Percentiles rank a stretch among this genome's conserved stretches.
These are phyloP conservation scores for Cladosporium sp. DNA, from an alignment of 2,329 filamentous ascomycete species.

Conservation along the genomic window DNA sequence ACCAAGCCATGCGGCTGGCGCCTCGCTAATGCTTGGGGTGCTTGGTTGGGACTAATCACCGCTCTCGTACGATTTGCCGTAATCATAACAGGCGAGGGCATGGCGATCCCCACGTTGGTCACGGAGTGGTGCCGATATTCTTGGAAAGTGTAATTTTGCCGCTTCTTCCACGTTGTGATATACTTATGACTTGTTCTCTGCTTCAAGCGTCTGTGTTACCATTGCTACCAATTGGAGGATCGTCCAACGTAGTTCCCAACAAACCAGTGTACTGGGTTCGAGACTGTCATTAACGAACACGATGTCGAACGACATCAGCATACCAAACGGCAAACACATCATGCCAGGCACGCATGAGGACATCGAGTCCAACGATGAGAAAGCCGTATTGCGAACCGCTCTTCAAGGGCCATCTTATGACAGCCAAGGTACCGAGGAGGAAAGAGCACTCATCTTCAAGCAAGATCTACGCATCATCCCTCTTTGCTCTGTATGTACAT, in stretches of 20 bases:
- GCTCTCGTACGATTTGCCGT: conserved; percentile 11
- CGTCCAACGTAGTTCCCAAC: background rate
- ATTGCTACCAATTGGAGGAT: background rate
- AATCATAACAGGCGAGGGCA: background rate
- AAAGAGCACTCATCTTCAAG: conserved; percentile 25
- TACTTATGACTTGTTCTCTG: background rate
- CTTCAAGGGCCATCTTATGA: background rate
- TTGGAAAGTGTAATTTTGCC: background rate
- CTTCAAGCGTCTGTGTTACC: background rate
- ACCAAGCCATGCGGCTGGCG: conserved; percentile 2
- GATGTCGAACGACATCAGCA: background rate
- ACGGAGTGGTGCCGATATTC: background rate
- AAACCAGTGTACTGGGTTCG: background rate
- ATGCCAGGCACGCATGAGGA: conserved; percentile 2
- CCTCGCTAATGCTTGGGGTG: conserved; percentile 10
- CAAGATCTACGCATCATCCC: conserved; percentile 66
- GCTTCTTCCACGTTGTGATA: background rate
- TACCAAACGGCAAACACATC: background rate
- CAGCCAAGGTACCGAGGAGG: conserved; percentile 6
- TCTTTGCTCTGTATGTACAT: conserved; percentile 49
- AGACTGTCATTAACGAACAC: background rate
- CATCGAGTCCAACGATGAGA: conserved; percentile 15
- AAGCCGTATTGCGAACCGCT: background rate
- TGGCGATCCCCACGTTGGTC: conserved; percentile 4
- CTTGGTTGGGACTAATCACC: conserved; percentile 14